phyloP scores from a whole-genome alignment of 1,284 basidiomycete genomes.

The Takashimella koratensis region DNA sequence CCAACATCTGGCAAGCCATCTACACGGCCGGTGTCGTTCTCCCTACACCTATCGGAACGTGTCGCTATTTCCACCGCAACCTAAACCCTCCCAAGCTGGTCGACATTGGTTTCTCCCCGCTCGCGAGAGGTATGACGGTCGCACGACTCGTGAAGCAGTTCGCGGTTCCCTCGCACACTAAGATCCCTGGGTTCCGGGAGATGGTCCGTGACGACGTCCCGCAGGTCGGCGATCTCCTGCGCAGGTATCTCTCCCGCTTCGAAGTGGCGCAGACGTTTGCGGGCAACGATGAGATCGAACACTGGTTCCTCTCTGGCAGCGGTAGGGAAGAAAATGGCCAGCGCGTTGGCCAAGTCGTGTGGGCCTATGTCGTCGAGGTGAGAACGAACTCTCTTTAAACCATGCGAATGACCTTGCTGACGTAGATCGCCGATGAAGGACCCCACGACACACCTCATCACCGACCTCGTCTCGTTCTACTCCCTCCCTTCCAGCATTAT shows the following conservation, averaged over 20 bases:
- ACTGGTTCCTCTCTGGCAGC: constrained; percentile 82
- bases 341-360: constrained; percentile 79
- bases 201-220: constrained; percentile 78
- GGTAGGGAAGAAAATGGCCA: constrained; percentile 61
- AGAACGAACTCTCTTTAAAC: constrained; percentile 23
- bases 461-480: constrained; percentile 97
- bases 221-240: constrained; percentile 69
- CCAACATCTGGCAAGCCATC: constrained; percentile 92
- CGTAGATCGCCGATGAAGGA: constrained; percentile 55
- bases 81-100: constrained; percentile 90
- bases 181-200: constrained; percentile 71
- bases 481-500: constrained; percentile 76
- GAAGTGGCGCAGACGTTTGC: constrained; percentile 75
- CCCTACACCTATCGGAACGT: constrained; percentile 83
- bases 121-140: constrained; percentile 77
- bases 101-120: constrained; percentile 83
- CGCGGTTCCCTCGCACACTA: constrained; percentile 56
- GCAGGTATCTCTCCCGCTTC: constrained; percentile 79
- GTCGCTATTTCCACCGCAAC: constrained; percentile 88
- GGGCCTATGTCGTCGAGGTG: constrained; percentile 96
- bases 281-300: constrained; percentile 70
- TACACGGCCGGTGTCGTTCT: constrained; percentile 91
- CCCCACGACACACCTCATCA: constrained; percentile 73
- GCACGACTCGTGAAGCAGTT: constrained; percentile 77
- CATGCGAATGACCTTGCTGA: background rate